These are phyloP conservation scores for Dissophora ornata DNA, from an alignment of 192 early-diverging fungal species.

Conservation along the genomic window DNA sequence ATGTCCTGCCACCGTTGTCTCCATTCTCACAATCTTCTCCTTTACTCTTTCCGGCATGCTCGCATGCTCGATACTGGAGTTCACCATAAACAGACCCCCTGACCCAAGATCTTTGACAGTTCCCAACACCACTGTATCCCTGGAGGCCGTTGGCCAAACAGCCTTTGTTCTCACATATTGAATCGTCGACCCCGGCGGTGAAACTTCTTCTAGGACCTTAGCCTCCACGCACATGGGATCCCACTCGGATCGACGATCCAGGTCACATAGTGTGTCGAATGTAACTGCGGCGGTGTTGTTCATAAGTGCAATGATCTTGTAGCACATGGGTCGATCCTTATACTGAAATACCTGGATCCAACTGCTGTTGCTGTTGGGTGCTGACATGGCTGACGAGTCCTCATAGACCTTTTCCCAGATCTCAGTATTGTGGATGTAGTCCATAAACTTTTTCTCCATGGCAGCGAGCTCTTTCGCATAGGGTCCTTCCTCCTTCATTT, in stretches of 20 bases:
- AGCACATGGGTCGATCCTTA: slow-evolving; percentile 48
- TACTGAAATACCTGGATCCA: slow-evolving; percentile 46
- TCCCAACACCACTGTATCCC: slow-evolving; percentile 45
- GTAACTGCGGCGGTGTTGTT: slow-evolving; percentile 43
- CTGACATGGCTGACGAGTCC: slow-evolving; percentile 3
- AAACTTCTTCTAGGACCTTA: slow-evolving; percentile 21
- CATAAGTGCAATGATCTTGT: slow-evolving; percentile 42
- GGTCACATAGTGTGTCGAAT: slow-evolving; percentile 41
- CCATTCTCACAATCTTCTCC: slow-evolving; percentile 45
- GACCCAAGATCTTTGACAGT: slow-evolving; percentile 34
- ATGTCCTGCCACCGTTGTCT: slow-evolving; percentile 43
- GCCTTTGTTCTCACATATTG: slow-evolving; percentile 52
- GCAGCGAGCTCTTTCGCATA: slow-evolving; percentile 28
- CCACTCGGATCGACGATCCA: slow-evolving; percentile 31
- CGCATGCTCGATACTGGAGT: slow-evolving; percentile 32
- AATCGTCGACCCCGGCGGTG: slow-evolving; percentile 26
- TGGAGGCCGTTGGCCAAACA: slow-evolving; percentile 49
- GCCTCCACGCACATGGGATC: slow-evolving; percentile 54
- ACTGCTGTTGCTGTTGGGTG: neutral
- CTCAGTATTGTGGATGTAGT: slow-evolving; percentile 31
- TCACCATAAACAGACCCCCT: slow-evolving; percentile 39
- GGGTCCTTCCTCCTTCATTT: neutral
- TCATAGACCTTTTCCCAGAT: slow-evolving; percentile 49
- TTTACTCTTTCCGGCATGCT: slow-evolving; percentile 45
- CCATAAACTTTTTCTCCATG: slow-evolving; percentile 45